phyloP scores from a whole-genome alignment of 805 yeast genomes.

The Yarrowia sp. region DNA sequence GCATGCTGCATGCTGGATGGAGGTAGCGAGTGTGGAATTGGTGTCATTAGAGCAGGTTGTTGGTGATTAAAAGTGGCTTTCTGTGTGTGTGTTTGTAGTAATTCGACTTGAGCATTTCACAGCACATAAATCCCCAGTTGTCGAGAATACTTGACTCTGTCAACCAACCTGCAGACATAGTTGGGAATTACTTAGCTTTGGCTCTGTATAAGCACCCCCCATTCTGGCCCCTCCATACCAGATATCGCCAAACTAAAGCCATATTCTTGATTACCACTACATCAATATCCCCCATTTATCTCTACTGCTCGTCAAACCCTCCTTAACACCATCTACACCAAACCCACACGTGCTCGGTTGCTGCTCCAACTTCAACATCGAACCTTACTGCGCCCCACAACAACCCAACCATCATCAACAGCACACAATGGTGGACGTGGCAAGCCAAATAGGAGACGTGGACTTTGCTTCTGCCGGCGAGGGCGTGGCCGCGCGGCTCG shows the following conservation, averaged over 20 bases:
- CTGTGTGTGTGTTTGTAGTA: too few relatives aligned
- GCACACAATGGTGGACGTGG: conserved; percentile 19
- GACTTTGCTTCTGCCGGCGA: conserved; percentile 6
- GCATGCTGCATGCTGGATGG: too few relatives aligned
- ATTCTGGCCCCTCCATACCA: background rate
- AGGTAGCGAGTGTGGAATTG: too few relatives aligned
- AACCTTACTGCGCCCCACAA: background rate
- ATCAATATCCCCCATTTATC: background rate
- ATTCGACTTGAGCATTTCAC: too few relatives aligned
- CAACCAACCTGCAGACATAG: background rate
- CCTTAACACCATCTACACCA: background rate
- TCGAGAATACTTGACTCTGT: background rate
- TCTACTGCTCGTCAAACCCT: background rate
- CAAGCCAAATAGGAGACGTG: conserved; percentile 10
- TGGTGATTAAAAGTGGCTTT: too few relatives aligned
- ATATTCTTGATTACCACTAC: too few relatives aligned
- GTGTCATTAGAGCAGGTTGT: too few relatives aligned
- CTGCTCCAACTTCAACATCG: background rate
- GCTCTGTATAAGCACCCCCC: background rate
- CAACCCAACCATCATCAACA: conserved; percentile 8
- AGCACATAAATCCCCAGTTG: too few relatives aligned
- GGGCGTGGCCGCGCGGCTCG: conserved; percentile 14
- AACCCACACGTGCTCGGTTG: background rate
- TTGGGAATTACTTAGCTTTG: background rate
- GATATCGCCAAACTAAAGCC: too few relatives aligned